Percentiles rank a stretch among this genome's conserved stretches.
phyloP scores from a whole-genome alignment of 371 early-diverging fungal species.

The Mucor saturninus region DNA sequence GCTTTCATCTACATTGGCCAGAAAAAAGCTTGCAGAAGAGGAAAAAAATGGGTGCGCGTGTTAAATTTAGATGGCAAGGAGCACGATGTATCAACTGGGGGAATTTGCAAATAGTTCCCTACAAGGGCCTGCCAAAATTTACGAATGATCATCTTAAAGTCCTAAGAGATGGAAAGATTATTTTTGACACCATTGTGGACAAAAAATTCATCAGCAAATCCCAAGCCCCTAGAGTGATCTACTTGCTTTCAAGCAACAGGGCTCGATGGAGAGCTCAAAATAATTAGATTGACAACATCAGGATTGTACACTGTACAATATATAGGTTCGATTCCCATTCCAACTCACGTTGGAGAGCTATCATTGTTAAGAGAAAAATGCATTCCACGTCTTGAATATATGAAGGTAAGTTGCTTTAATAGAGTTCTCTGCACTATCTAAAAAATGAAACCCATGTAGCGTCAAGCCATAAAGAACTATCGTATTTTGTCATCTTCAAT shows the following conservation, averaged over 20 bases:
- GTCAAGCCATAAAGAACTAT: slow-evolving; percentile 17
- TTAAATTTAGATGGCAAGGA: slow-evolving; percentile 1
- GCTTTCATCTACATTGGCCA: background rate
- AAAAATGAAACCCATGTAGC: slow-evolving; percentile 7
- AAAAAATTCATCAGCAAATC: background rate
- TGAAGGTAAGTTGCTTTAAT: slow-evolving; percentile 17
- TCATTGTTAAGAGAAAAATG: slow-evolving; percentile 15
- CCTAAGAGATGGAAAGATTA: background rate
- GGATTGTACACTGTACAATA: slow-evolving; percentile 23
- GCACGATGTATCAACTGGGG: slow-evolving; percentile 15
- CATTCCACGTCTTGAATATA: slow-evolving; percentile 12
- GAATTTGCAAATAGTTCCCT: slow-evolving; percentile 9
- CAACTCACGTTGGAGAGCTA: slow-evolving; percentile 11
- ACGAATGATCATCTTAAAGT: slow-evolving; percentile 9
- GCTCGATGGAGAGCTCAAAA: slow-evolving; percentile 25
- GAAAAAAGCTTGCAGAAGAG: background rate
- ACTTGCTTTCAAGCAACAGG: slow-evolving; percentile 26
- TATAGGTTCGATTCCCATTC: slow-evolving; percentile 22
- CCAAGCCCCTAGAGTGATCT: slow-evolving; percentile 4
- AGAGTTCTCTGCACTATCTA: slow-evolving; percentile 5
- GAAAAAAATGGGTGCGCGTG: slow-evolving; percentile 5
- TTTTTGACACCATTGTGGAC: background rate
- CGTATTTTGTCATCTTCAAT: slow-evolving; percentile 2
- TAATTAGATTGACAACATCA: slow-evolving; percentile 13
- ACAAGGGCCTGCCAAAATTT: slow-evolving; percentile 1